Percentiles rank a stretch among this genome's conserved stretches.
Evolutionary conservation across 176 grass and related monocot genomes (phyloP).

Genomic region (Zoysia pacifica): DNA sequence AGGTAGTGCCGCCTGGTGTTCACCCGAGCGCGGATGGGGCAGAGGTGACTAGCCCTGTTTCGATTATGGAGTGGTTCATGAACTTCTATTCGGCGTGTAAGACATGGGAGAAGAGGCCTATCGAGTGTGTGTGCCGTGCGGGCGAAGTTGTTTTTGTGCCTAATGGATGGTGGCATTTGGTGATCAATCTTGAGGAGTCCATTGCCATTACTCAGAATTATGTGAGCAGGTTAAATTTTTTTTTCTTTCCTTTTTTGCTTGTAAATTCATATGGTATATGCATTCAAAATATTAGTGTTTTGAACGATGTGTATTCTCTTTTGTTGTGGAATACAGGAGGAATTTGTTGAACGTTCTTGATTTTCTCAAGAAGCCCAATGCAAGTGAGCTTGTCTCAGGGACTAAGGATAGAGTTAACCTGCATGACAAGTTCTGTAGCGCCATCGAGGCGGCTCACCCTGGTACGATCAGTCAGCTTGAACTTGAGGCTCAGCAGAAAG

Average conservation of each 20-base stretch:
- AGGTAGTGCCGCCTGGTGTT: slow-evolving; percentile 76
- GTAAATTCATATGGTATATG: not conserved
- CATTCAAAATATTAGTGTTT: not conserved
- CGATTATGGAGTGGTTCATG: slow-evolving; percentile 99
- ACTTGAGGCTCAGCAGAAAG: slow-evolving; percentile 68
- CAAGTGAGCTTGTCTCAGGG: slow-evolving; percentile 80
- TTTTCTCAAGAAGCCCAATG: slow-evolving; percentile 85
- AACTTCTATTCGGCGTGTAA: slow-evolving; percentile 83
- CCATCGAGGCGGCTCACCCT: slow-evolving; percentile 63
- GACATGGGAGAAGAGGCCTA: slow-evolving; percentile 72
- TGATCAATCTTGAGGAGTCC: slow-evolving; percentile 95
- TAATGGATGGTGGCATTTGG: slow-evolving; percentile 99
- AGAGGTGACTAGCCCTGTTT: slow-evolving; percentile 88
- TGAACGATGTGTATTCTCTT: not conserved
- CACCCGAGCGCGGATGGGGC: slow-evolving; percentile 76
- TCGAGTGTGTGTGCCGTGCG: slow-evolving; percentile 70
- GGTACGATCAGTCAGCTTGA: slow-evolving; percentile 65
- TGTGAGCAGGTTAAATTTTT: slow-evolving; percentile 66
- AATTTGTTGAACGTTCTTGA: slow-evolving; percentile 94
- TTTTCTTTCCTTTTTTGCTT: too few species aligned
- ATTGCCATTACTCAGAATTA: slow-evolving; percentile 96
- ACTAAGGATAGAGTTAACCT: slow-evolving; percentile 82
- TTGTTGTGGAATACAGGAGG: slow-evolving; percentile 51
- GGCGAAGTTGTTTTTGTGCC: slow-evolving; percentile 90
- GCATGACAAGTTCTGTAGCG: slow-evolving; percentile 70